Conservation (phyloP, 495 filamentous ascomycete species). For the Podospora bellae-mahoneyi region DNA sequence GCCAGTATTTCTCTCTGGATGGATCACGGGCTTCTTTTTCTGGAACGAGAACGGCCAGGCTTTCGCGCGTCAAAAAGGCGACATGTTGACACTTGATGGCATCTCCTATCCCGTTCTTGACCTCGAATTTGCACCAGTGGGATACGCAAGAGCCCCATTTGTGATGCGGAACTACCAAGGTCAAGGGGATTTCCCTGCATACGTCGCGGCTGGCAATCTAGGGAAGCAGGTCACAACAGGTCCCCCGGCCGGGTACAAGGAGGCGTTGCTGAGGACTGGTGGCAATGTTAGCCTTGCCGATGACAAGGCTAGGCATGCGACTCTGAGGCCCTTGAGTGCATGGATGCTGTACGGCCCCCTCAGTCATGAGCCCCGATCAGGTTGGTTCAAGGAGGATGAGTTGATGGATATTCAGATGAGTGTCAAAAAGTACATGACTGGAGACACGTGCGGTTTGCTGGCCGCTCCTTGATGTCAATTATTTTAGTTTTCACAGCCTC, state of each 20-base stretch:
- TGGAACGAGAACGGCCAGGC: conserved; percentile 40
- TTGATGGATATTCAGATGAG: conserved; percentile 9
- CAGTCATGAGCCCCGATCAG: conserved; percentile 11
- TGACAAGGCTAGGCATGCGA: conserved; percentile 18
- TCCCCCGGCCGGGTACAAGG: conserved; percentile 25
- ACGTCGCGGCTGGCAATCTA: conserved; percentile 27
- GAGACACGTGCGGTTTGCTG: conserved; percentile 9
- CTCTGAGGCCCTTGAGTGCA: conserved; percentile 25
- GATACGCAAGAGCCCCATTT: conserved; percentile 31
- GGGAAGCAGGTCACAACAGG: conserved; percentile 29
- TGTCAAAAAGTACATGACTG: conserved; percentile 5
- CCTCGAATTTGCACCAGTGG: conserved; percentile 25
- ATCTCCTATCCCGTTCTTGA: conserved; percentile 26
- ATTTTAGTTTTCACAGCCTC: too few relatives aligned
- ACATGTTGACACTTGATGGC: conserved; percentile 22
- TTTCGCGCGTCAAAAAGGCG: conserved; percentile 8
- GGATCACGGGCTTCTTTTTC: conserved; percentile 50
- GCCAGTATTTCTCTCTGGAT: conserved; percentile 37
- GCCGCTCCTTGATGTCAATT: neutral
- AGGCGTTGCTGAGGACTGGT: conserved; percentile 20
- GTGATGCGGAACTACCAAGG: conserved; percentile 27
- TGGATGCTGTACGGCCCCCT: conserved; percentile 34
- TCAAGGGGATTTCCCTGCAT: conserved; percentile 21
- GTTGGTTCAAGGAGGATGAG: conserved; percentile 11
- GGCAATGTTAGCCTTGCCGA: conserved; percentile 15